A percentile compares a stretch with the other conserved stretches of the same genome.
These are phyloP conservation scores for Venustampulla echinocandica DNA, from an alignment of 495 filamentous ascomycete species.

Conservation along the genomic window DNA sequence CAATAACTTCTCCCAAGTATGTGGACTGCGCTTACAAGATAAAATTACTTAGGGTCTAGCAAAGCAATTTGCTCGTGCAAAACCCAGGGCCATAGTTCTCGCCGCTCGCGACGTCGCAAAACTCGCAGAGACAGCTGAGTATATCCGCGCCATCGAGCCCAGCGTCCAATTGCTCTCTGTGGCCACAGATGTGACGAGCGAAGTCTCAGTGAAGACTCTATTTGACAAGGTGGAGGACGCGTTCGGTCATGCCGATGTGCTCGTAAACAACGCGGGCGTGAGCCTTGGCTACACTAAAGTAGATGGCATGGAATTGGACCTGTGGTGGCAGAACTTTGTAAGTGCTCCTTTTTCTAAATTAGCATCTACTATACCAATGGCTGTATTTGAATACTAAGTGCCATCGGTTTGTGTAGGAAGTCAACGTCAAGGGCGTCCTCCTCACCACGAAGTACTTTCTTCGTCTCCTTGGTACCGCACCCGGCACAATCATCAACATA, in stretches of 20 bases:
- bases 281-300: constrained; percentile 27
- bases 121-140: background rate
- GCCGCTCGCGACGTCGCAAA: background rate
- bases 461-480: constrained; percentile 13
- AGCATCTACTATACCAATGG: constrained; percentile 24
- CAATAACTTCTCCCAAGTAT: background rate
- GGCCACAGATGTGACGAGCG: constrained; percentile 32
- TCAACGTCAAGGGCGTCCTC: background rate
- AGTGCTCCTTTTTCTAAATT: constrained; percentile 36
- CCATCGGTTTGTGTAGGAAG: background rate
- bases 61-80: background rate
- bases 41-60: background rate
- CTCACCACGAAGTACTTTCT: background rate
- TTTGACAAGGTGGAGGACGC: constrained; percentile 23
- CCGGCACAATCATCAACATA: constrained; percentile 29
- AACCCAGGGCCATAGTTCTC: background rate
- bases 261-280: constrained; percentile 36
- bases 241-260: constrained; percentile 30
- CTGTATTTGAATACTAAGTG: constrained; percentile 2
- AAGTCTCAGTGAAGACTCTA: constrained; percentile 28
- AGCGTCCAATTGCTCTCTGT: constrained; percentile 34
- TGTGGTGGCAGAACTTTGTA: constrained; percentile 34
- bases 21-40: background rate
- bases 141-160: constrained; percentile 14
- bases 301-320: constrained; percentile 23